Evolutionary conservation across 129 eudicot genomes (phyloP).

Genomic region (Smallanthus sonchifolius): DNA sequence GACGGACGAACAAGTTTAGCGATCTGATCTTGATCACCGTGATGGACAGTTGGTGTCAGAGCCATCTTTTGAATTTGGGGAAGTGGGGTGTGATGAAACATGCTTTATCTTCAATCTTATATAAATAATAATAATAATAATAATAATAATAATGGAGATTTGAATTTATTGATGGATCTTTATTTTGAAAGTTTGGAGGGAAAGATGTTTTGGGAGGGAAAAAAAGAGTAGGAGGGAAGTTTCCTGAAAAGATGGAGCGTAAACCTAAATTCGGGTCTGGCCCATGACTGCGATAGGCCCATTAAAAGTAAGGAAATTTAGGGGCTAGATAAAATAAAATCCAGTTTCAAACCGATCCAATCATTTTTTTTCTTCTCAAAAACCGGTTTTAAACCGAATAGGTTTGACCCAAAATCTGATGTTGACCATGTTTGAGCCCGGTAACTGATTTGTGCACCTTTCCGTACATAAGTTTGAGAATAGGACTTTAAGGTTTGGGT

Average conservation of each 20-base stretch:
- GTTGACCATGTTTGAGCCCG: no score
- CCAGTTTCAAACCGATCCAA: no score
- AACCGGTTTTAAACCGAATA: no score
- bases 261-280: neutral
- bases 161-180: constrained; percentile 9
- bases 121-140: neutral
- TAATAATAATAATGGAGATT: neutral
- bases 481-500: no score
- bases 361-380: no score
- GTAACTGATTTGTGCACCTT: no score
- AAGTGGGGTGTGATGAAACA: constrained; percentile 11
- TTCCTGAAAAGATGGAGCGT: neutral
- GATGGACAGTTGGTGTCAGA: constrained; percentile 15
- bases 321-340: no score
- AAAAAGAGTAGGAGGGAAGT: neutral
- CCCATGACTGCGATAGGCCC: no score
- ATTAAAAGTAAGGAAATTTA: no score
- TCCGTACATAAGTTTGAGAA: no score
- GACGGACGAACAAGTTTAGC: constrained; percentile 2
- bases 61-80: constrained; percentile 30
- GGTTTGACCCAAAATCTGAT: no score
- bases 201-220: constrained; percentile 8
- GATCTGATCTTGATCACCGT: constrained; percentile 18
- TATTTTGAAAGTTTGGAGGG: constrained; percentile 31
- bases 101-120: neutral